Evolutionary conservation across 2,329 filamentous ascomycete genomes (phyloP).

Genomic region (Cadophora sp.): DNA sequence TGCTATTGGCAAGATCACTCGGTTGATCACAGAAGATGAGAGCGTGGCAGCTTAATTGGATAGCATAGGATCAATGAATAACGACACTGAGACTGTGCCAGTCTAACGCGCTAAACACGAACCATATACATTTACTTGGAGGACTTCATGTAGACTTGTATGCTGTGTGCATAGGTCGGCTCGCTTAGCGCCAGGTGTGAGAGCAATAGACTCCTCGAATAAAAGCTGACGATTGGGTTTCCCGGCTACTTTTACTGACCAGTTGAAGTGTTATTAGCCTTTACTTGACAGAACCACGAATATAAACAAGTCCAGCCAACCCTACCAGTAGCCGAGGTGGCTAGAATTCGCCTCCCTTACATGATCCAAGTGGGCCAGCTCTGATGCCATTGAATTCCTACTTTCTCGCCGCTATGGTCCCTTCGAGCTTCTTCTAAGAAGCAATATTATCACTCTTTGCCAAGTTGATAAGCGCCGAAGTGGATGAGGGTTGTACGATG

Average conservation of each 20-base stretch:
- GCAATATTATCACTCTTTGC: neutral
- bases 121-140: constrained; percentile 16
- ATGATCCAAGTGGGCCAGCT: neutral
- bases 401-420: too few species aligned
- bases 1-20: constrained; percentile 98
- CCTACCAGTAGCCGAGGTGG: neutral
- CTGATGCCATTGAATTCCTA: neutral
- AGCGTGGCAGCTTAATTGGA: constrained; percentile 32
- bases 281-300: neutral
- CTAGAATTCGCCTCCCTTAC: neutral
- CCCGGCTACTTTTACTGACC: neutral
- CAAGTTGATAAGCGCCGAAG: neutral
- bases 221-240: constrained; percentile 6
- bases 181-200: constrained; percentile 4
- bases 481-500: neutral
- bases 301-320: neutral
- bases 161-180: constrained; percentile 1
- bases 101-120: constrained; percentile 2
- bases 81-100: constrained; percentile 1
- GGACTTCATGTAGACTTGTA: constrained; percentile 14
- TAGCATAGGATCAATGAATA: constrained; percentile 11
- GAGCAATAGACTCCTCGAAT: constrained; percentile 12
- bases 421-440: neutral
- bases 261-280: neutral
- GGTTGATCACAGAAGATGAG: constrained; percentile 65